phyloP scores from a whole-genome alignment of 2,329 filamentous ascomycete species.

The Pseudogymnoascus verrucosus region DNA sequence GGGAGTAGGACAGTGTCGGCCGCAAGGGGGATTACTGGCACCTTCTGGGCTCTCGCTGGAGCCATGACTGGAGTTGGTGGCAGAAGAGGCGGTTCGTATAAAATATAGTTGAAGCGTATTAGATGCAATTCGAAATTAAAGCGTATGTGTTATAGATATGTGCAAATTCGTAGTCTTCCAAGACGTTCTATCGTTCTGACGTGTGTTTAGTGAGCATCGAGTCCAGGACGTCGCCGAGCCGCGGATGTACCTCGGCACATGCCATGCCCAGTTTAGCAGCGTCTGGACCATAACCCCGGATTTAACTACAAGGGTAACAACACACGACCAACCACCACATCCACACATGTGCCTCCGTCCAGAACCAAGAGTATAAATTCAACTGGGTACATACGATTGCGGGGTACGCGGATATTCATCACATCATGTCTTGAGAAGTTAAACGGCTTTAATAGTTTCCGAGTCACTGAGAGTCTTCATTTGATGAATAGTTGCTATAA shows the following conservation, averaged over 20 bases:
- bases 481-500: no score
- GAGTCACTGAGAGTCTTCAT: no score
- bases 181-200: not conserved
- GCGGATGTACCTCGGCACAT: constrained; percentile 6
- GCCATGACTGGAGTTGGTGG: constrained; percentile 11
- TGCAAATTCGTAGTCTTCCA: not conserved
- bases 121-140: not conserved
- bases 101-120: not conserved
- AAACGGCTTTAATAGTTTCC: no score
- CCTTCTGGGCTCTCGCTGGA: constrained; percentile 18
- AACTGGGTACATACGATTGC: not conserved
- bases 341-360: not conserved
- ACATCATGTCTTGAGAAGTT: not conserved
- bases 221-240: not conserved
- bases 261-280: not conserved
- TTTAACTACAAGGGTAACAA: constrained; percentile 1
- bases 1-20: constrained; percentile 77
- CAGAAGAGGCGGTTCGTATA: not conserved
- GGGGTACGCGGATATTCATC: not conserved
- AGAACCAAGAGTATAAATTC: not conserved
- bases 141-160: constrained; percentile 3
- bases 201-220: constrained; percentile 7
- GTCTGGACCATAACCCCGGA: not conserved
- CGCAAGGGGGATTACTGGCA: constrained; percentile 77
- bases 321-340: constrained; percentile 1